These are phyloP conservation scores for Pontederia paniculata DNA, from an alignment of 176 grass and related monocot species.

Conservation along the genomic window DNA sequence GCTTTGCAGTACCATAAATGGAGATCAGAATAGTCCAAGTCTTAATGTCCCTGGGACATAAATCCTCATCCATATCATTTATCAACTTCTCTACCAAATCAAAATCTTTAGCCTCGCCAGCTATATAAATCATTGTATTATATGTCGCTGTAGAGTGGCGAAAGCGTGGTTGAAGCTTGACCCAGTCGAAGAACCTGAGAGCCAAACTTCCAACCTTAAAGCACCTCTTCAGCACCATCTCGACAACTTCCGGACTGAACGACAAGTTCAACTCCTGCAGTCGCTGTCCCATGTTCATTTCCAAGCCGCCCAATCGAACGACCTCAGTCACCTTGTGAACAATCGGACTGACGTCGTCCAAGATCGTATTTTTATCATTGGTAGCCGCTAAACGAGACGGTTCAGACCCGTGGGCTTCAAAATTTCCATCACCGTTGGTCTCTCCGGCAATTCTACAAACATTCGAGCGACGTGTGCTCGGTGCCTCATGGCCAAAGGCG, in stretches of 20 bases:
- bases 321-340: slow-evolving; percentile 42
- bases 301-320: slow-evolving; percentile 28
- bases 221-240: slow-evolving; percentile 65
- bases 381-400: background rate
- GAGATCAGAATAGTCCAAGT: slow-evolving; percentile 58
- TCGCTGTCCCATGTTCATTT: slow-evolving; percentile 25
- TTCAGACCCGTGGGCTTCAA: background rate
- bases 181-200: slow-evolving; percentile 56
- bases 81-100: slow-evolving; percentile 43
- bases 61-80: slow-evolving; percentile 47
- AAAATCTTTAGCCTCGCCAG: slow-evolving; percentile 34
- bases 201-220: slow-evolving; percentile 50
- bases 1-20: slow-evolving; percentile 37
- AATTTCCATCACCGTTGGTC: background rate
- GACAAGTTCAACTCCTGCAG: slow-evolving; percentile 30
- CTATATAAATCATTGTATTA: slow-evolving; percentile 58
- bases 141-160: slow-evolving; percentile 47
- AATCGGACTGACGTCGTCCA: slow-evolving; percentile 18
- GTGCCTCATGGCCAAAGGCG: background rate
- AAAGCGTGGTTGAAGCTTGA: slow-evolving; percentile 28
- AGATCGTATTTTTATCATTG: slow-evolving; percentile 5
- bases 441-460: slow-evolving; percentile 25
- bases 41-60: slow-evolving; percentile 49
- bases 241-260: slow-evolving; percentile 35
- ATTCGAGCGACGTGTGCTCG: background rate